A percentile compares a stretch with the other conserved stretches of the same genome.
Evolutionary conservation across 2,329 filamentous ascomycete genomes (phyloP).

Genomic region (Myriosclerotinia duriaeana): DNA sequence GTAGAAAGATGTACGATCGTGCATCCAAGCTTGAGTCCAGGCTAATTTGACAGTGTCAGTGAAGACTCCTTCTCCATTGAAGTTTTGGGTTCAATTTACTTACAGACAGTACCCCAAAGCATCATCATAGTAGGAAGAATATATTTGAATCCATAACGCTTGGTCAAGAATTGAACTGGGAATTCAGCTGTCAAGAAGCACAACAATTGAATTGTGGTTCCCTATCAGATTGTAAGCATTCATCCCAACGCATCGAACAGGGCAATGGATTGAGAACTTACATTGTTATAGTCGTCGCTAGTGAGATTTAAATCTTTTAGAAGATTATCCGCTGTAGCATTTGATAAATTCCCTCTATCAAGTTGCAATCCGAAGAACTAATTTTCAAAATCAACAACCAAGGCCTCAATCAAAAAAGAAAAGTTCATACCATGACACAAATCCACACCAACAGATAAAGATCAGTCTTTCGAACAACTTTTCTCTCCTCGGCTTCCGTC

Average conservation of each 20-base stretch:
- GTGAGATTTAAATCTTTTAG: constrained; percentile 21
- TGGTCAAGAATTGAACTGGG: constrained; percentile 53
- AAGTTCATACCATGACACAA: constrained; percentile 13
- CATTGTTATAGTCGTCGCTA: constrained; percentile 31
- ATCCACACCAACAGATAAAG: constrained; percentile 18
- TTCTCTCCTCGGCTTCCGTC: constrained; percentile 57
- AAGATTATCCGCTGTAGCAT: constrained; percentile 53
- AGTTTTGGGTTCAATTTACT: constrained; percentile 39
- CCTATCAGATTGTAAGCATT: constrained; percentile 44
- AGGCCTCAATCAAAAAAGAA: background rate
- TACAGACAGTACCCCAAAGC: constrained; percentile 52
- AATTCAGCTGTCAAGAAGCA: constrained; percentile 49
- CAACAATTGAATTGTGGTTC: constrained; percentile 45
- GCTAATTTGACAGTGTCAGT: constrained; percentile 29
- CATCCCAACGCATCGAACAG: background rate
- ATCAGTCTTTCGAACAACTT: constrained; percentile 52
- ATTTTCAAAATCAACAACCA: background rate
- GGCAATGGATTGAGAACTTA: constrained; percentile 37
- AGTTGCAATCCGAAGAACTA: constrained; percentile 59
- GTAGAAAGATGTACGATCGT: constrained; percentile 42
- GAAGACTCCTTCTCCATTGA: background rate
- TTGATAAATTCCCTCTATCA: constrained; percentile 57
- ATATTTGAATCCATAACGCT: constrained; percentile 52
- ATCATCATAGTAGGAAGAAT: constrained; percentile 55
- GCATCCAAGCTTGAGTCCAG: constrained; percentile 49